These are phyloP conservation scores for Populus davidiana DNA, from an alignment of 345 rosid species.

Conservation along the genomic window DNA sequence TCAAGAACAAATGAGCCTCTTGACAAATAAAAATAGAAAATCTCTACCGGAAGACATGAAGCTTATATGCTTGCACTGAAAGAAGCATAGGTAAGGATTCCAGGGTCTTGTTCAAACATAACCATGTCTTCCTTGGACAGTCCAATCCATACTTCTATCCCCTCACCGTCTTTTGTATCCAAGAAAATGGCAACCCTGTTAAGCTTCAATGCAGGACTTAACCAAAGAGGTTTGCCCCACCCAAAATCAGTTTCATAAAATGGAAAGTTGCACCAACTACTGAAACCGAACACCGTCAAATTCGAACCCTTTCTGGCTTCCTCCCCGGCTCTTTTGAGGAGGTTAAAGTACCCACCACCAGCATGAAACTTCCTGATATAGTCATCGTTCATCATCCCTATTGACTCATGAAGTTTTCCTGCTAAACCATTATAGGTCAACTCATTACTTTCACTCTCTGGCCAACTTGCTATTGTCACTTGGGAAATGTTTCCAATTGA, in stretches of 20 bases:
- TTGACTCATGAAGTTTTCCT: slow-evolving; percentile 13
- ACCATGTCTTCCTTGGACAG: slow-evolving; percentile 22
- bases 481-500: slow-evolving; percentile 24
- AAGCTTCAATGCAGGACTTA: slow-evolving; percentile 1
- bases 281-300: slow-evolving; percentile 1
- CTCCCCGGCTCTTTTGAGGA: background rate
- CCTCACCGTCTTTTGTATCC: slow-evolving; percentile 19
- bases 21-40: background rate
- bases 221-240: slow-evolving; percentile 33
- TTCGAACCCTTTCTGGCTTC: background rate
- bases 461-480: slow-evolving; percentile 14
- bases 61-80: background rate
- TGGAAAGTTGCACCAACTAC: slow-evolving; percentile 29
- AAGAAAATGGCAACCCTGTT: slow-evolving; percentile 9
- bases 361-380: slow-evolving; percentile 21
- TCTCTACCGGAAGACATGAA: background rate
- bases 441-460: background rate
- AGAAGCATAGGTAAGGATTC: slow-evolving; percentile 20
- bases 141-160: slow-evolving; percentile 34
- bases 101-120: slow-evolving; percentile 16
- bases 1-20: background rate
- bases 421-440: background rate
- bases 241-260: slow-evolving; percentile 31
- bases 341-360: background rate
- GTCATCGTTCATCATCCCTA: slow-evolving; percentile 7